These are phyloP conservation scores for Epichloe typhina DNA, from an alignment of 2,329 filamentous ascomycete species.

Conservation along the genomic window DNA sequence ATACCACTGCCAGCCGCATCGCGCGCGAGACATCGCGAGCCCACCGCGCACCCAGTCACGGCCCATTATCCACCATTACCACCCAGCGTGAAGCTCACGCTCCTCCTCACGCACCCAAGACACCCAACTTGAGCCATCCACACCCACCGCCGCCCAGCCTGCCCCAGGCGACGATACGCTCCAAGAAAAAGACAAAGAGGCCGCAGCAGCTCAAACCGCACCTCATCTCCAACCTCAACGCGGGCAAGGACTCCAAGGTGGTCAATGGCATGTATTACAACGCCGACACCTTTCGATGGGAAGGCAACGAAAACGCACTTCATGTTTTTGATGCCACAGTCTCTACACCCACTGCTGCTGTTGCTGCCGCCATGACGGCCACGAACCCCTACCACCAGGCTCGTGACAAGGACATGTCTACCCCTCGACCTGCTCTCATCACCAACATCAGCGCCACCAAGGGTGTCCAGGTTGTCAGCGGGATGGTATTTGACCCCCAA, in stretches of 20 bases:
- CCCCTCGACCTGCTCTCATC: conserved; percentile 67
- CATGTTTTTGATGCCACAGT: conserved; percentile 59
- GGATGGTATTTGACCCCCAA: conserved; percentile 95
- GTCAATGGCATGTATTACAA: conserved; percentile 87
- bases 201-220: conserved; percentile 65
- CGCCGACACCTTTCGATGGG: conserved; percentile 74
- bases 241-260: conserved; percentile 69
- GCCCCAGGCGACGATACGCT: conserved; percentile 30
- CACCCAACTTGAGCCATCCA: conserved; percentile 25
- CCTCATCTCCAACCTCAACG: conserved; percentile 72
- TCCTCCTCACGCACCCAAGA: conserved; percentile 38
- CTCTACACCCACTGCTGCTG: conserved; percentile 37
- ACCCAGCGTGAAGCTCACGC: conserved; percentile 40
- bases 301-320: conserved; percentile 85
- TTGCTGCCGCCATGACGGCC: conserved; percentile 12
- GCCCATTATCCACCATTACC: conserved; percentile 40
- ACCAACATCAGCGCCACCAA: conserved; percentile 76
- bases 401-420: conserved; percentile 44
- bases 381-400: conserved; percentile 20
- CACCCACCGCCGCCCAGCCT: conserved; percentile 21
- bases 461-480: conserved; percentile 86
- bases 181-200: conserved; percentile 43
- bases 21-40: conserved; percentile 49
- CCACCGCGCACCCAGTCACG: conserved; percentile 41
- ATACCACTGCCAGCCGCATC: conserved; percentile 52